phyloP scores from a whole-genome alignment of 1,284 basidiomycete species.

The Leccinum fuscescens region DNA sequence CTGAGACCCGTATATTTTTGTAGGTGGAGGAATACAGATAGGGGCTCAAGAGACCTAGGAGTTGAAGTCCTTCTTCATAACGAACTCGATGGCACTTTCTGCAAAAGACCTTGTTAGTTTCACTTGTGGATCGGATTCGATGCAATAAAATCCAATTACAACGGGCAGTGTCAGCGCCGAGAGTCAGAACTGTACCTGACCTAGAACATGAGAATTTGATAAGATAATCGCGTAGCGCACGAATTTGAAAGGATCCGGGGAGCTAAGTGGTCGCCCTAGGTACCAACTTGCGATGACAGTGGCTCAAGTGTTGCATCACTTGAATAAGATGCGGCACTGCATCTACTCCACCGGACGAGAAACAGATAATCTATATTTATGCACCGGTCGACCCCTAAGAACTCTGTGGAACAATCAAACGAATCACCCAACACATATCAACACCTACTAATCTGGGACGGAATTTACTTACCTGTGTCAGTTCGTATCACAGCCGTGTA shows the following conservation, averaged over 20 bases:
- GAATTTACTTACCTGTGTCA: background rate
- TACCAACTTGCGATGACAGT: background rate
- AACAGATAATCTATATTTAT: slow-evolving; percentile 1
- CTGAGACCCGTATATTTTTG: background rate
- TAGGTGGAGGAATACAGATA: background rate
- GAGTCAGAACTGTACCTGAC: background rate
- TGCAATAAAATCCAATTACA: background rate
- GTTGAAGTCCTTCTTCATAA: background rate
- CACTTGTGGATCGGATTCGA: background rate
- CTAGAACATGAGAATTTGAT: background rate
- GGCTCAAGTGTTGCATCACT: background rate
- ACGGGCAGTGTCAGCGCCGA: background rate
- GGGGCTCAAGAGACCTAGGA: background rate
- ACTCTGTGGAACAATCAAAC: slow-evolving; percentile 11
- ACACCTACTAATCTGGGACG: background rate
- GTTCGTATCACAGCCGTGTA: background rate
- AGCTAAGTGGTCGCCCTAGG: background rate
- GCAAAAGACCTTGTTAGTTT: background rate
- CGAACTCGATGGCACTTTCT: background rate
- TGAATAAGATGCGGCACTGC: background rate
- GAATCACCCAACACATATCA: background rate
- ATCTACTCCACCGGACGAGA: background rate
- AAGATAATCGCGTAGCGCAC: background rate
- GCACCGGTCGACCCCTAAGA: slow-evolving; percentile 24
- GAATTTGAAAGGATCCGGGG: background rate